Evolutionary conservation across 768 basidiomycete genomes (phyloP).

Genomic region (Pisolithus orientalis): DNA sequence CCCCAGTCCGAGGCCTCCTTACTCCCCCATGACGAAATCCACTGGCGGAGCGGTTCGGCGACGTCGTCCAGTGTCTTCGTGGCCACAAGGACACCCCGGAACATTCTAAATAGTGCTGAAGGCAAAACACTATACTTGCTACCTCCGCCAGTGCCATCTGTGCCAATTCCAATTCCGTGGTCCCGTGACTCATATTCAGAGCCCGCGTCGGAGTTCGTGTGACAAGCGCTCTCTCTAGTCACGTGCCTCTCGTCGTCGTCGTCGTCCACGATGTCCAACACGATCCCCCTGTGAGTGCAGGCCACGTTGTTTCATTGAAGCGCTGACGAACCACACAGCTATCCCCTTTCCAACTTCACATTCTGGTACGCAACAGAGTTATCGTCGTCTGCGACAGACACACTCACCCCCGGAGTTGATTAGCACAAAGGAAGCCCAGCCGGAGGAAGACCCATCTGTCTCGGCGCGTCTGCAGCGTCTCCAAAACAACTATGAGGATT

Average conservation of each 20-base stretch:
- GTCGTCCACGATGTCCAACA: neutral
- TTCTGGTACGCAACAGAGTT: neutral
- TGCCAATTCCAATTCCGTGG: no score
- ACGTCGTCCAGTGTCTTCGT: no score
- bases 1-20: constrained; percentile 39
- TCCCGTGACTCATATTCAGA: no score
- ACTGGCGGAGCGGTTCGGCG: no score
- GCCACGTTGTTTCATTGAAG: neutral
- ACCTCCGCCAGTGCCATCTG: no score
- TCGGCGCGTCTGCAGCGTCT: constrained; percentile 90
- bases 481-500: constrained; percentile 95
- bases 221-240: no score
- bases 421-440: constrained; percentile 94
- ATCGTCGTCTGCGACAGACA: neutral
- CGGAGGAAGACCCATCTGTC: constrained; percentile 96
- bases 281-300: neutral
- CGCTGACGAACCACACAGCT: neutral
- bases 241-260: no score
- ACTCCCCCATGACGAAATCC: constrained; percentile 32
- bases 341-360: constrained; percentile 1
- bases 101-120: no score
- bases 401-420: constrained; percentile 4
- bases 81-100: neutral
- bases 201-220: no score
- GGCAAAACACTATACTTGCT: no score